Conservation (phyloP, 345 rosid genomes). For the Eucalyptus pauciflora region DNA sequence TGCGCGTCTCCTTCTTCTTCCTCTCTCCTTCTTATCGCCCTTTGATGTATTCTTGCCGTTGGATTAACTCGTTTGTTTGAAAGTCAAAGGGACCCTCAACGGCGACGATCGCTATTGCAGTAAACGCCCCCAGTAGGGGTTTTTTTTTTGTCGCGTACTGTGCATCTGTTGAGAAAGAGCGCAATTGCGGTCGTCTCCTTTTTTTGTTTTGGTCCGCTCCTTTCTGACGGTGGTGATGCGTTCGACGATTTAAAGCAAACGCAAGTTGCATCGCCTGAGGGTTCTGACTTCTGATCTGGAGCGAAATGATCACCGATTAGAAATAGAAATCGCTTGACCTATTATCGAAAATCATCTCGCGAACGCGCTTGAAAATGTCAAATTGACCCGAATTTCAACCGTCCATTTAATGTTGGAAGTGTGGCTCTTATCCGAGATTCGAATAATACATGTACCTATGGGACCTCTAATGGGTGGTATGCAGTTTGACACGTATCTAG, state of each 20-base stretch:
- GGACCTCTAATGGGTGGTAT: not conserved
- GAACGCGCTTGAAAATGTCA: not conserved
- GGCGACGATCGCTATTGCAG: not conserved
- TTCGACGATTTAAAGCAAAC: not conserved
- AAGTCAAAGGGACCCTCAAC: not conserved
- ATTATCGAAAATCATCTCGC: not conserved
- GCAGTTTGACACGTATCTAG: not conserved
- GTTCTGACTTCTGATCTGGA: not conserved
- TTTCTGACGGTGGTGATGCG: not conserved
- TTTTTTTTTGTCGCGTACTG: not conserved
- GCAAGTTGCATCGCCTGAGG: not conserved
- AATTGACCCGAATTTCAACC: not conserved
- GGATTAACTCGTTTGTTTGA: not conserved
- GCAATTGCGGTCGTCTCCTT: not conserved
- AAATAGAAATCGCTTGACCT: not conserved
- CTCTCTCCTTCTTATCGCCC: not conserved
- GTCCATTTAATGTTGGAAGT: not conserved
- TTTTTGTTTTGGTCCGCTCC: not conserved
- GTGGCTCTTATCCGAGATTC: not conserved
- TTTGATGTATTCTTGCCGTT: not conserved
- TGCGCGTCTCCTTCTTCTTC: not conserved
- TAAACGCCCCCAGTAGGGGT: not conserved
- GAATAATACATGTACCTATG: not conserved
- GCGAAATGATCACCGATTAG: not conserved
- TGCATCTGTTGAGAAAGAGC: not conserved